A percentile compares a stretch with the other conserved stretches of the same genome.
Conservation (phyloP, 2,329 filamentous ascomycete genomes). For the Fusarium armeniacum region DNA sequence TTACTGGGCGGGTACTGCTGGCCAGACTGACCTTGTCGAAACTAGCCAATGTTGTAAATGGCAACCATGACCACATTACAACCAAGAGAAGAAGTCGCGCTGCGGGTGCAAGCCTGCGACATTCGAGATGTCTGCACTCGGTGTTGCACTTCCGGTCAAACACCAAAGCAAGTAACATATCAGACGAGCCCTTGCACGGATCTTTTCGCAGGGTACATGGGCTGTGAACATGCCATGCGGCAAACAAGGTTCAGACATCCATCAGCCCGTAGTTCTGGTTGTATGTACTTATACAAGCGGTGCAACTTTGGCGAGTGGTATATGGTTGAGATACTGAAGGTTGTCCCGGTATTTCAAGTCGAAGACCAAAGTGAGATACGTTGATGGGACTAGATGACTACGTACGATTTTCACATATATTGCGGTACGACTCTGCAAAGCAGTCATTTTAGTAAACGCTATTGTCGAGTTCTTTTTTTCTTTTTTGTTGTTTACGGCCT, state of each 20-base stretch:
- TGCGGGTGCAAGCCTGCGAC: constrained; percentile 19
- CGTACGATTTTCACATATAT: background rate
- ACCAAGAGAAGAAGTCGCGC: background rate
- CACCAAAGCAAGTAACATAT: constrained; percentile 10
- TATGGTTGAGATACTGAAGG: background rate
- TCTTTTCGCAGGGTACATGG: constrained; percentile 34
- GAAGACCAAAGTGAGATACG: background rate
- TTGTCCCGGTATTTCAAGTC: too few relatives aligned
- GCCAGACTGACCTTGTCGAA: background rate
- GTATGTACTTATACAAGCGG: constrained; percentile 22
- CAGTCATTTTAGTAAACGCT: background rate
- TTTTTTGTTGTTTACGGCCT: background rate
- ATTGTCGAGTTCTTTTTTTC: background rate
- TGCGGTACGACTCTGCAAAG: background rate
- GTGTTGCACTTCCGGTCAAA: constrained; percentile 38
- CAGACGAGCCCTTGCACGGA: constrained; percentile 36
- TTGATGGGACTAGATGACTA: background rate
- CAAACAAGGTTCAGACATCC: constrained; percentile 44
- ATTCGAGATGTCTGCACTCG: constrained; percentile 32
- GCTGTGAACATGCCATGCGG: constrained; percentile 38
- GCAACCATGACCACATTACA: background rate
- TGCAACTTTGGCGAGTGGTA: constrained; percentile 12
- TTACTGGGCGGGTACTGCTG: background rate
- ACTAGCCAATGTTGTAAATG: background rate
- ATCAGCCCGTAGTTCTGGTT: constrained; percentile 40